Evolutionary conservation across 2,329 filamentous ascomycete species (phyloP), one percentile per base, ranked within the genome.

Genomic region (Hymenoscyphus scutula): DNA sequence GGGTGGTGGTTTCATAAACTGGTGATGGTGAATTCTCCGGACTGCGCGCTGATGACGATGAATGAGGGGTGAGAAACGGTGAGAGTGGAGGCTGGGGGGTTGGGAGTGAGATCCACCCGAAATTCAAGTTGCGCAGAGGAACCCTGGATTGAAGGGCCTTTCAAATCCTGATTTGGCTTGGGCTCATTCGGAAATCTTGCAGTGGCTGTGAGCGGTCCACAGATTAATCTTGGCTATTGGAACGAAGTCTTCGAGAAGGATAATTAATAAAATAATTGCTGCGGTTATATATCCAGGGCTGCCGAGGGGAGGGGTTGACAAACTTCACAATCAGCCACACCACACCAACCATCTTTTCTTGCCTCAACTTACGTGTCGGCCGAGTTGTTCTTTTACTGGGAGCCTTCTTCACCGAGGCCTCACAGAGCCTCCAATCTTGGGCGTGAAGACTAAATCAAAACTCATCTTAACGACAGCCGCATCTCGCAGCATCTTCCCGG

Each of bases 121-220:
- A 54, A 54, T 32, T 30, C 27, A 32, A 54, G 15, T 19, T 54
- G 27, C 27, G 25, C 53, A 30, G 53, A 25, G 29, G 27, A 19
- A 17, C 25, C 25, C 27, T 30, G 13, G 51, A 15, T 11, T 7
- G 11, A 32, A 32, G 27, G 25, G 19, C 53, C 25, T 27, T 37
- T 29, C 53, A 29, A 54, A 51, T 23, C 45, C 45, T 51, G 45
- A 51, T 51, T 51, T 51, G 45, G 45, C 45, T 25, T 51, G 45
- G 10, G 8, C 13, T 37, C 1, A 11, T 25, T 23, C 10, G 45
- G 23, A 51, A 51, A 51, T 25, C 19, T 51, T 51, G 19, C 45
- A 19, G 13, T 25, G 2, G 45, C 45, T 51, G 45, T 51, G 19
- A 25, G 19, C 23, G 45, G 45, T 51, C 45, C 23, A 51, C 23